Base-by-base conservation (phyloP, 345 rosid species). In the Geranium brycei region DNA sequence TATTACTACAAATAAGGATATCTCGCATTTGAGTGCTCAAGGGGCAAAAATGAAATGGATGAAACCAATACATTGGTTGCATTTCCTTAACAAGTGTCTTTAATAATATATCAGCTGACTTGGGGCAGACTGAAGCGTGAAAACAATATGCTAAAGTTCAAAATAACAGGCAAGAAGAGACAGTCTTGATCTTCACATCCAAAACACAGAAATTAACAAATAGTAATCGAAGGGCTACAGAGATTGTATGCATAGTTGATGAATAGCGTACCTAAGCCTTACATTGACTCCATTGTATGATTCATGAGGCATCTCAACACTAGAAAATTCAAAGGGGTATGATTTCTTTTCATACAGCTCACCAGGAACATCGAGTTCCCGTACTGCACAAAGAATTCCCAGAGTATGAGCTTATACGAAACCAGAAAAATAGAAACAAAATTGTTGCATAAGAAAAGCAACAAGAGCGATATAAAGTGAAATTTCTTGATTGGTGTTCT, bases 271-370 rank as follows among this genome's bases (percentile, higher is more conserved):
- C 84, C 85, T 77, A 60, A 83, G 81, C 69, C 87, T 71, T 58
- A 83, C 83, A 47, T 83, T 83, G 62, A 80, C 74, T 51, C 87
- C 87, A 41, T 71, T 80, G 59, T 83, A 83, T 3, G 87, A 72
- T 68, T 83, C 85, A 61, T 78, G 68, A 31, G 85, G 87, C 87
- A 78, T 80, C 75, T 83, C 87, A 23, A 80, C 85, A 0, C 77
- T 75, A 10, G 87, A 80, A 65, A 83, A 83, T 61, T 83, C 87
- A 63, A 83, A 83, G 15, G 85, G 87, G 55, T 80, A 80, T 31
- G 83, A 57, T 69, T 79, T 79, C 69, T 71, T 68, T 61, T 79
- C 82, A 66, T 79, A 79, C 60, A 79, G 61, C 31, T 79, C 82
- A n/a, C 82, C 82, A 12, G 82, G 82, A 15, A 79, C 69, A 30